Conservation (phyloP, 495 filamentous ascomycete genomes). For the Trichoderma reesei region DNA sequence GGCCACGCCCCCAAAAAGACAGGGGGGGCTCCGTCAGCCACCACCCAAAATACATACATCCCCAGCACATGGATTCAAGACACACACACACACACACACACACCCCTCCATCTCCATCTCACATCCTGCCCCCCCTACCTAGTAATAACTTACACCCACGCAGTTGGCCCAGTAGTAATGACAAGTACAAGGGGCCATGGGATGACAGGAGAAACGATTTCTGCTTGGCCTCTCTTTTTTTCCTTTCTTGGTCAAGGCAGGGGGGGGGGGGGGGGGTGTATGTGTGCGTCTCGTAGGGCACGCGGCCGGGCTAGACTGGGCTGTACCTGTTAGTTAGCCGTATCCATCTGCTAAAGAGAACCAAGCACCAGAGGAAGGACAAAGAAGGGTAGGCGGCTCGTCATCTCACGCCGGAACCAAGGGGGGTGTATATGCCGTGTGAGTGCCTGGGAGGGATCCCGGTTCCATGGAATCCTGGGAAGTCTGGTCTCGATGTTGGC, state of each 20-base stretch:
- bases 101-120: not conserved
- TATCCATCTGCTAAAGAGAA: not conserved
- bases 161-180: too few species aligned
- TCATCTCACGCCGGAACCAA: not conserved
- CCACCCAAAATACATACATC: not conserved
- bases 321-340: not conserved
- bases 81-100: not conserved
- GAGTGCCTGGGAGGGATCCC: not conserved
- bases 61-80: not conserved
- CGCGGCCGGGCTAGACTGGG: not conserved
- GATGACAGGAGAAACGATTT: not conserved
- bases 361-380: not conserved
- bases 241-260: not conserved
- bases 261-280: not conserved
- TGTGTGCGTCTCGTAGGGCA: not conserved
- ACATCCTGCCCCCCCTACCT: too few species aligned
- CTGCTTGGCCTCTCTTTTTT: not conserved
- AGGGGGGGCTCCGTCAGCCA: not conserved
- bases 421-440: not conserved
- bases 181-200: not conserved
- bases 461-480: not conserved
- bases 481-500: not conserved
- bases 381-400: not conserved
- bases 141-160: too few species aligned
- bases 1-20: not conserved